Base-by-base conservation (phyloP, 1,139 yeast genomes). In the Lodderomyces elongisporus region DNA sequence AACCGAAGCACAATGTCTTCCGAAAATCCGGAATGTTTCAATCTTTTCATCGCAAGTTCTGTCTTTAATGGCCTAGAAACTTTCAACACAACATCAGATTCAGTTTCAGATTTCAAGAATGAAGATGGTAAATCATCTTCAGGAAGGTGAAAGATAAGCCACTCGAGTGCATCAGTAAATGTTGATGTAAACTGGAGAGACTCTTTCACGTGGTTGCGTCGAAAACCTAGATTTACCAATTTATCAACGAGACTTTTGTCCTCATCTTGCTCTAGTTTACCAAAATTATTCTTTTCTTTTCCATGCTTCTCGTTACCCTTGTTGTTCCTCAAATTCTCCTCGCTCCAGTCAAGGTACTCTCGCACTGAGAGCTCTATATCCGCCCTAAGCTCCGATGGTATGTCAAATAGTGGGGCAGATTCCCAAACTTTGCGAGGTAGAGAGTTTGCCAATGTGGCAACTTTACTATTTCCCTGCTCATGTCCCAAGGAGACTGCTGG, bases 101-200 rank as follows among this genome's bases (percentile, higher is more conserved):
- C 76, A 27, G 65, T 57, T 18, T 67, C 68, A 12, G 67, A 52
- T 42, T 72, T 68, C 21, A 70, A 52, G 51, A 72, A 72, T 32
- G 71, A 54, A 14, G 56, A 49, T 0, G 98, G 98, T 28, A 91
- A 60, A 50, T 91, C 98, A 51, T 88, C 97, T 48, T 89, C 96
- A 0, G 97, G 97, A 3, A 89, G 72, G 49, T 89, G 93, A 46
- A 89, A 80, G 10, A 89, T 58, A 15, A 89, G 68, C 85, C 95
- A 91, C 34, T 91, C 93, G 24, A 85, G 58, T 2, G 84, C 73
- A 35, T 70, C 75, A 0, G 61, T 59, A 27, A 80, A 79, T 0
- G 70, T 51, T 2, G 56, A 45, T 3, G 87, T 73, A 47, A 83
- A 83, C 24, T 65, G 59, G 35, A 85, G 60, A 0, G 96, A 78